These are phyloP conservation scores for Leucocoprinus birnbaumii DNA, from an alignment of 768 basidiomycete genomes.

Conservation along the genomic window DNA sequence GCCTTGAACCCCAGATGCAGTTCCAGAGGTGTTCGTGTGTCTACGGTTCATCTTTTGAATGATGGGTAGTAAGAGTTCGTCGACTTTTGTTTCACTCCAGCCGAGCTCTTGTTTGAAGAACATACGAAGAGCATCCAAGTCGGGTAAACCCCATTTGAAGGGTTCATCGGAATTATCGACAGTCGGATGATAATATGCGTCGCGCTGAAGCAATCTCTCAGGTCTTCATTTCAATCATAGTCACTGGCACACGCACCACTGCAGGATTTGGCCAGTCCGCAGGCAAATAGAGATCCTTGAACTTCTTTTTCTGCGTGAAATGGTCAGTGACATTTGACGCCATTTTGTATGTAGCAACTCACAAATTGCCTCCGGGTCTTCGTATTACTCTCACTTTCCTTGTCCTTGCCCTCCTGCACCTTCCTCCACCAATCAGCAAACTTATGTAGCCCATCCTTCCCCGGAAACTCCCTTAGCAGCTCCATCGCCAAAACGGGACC, in stretches of 20 bases:
- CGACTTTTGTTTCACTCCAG: slow-evolving; percentile 82
- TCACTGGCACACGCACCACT: slow-evolving; percentile 58
- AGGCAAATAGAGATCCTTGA: slow-evolving; percentile 77
- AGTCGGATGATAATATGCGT: slow-evolving; percentile 90
- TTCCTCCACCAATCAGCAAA: slow-evolving; percentile 95
- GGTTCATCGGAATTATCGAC: slow-evolving; percentile 91
- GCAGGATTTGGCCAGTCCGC: slow-evolving; percentile 90
- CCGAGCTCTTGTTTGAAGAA: slow-evolving; percentile 76
- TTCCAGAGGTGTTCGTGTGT: slow-evolving; percentile 36
- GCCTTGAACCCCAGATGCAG: slow-evolving; percentile 71
- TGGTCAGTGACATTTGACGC: background rate
- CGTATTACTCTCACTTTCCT: slow-evolving; percentile 63
- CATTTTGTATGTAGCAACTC: slow-evolving; percentile 25
- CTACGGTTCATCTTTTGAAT: slow-evolving; percentile 87
- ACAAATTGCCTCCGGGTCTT: slow-evolving; percentile 86
- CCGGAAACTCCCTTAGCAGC: slow-evolving; percentile 89
- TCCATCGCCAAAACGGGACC: slow-evolving; percentile 98
- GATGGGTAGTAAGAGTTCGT: slow-evolving; percentile 88
- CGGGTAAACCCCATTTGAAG: slow-evolving; percentile 97
- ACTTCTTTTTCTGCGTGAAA: slow-evolving; percentile 75
- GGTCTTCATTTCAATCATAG: no score
- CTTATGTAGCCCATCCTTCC: slow-evolving; percentile 74
- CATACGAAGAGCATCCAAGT: slow-evolving; percentile 87
- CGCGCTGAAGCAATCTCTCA: slow-evolving; percentile 48
- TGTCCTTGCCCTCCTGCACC: slow-evolving; percentile 90